Evolutionary conservation across 768 basidiomycete species (phyloP).

Genomic region (Podaxis sp.): DNA sequence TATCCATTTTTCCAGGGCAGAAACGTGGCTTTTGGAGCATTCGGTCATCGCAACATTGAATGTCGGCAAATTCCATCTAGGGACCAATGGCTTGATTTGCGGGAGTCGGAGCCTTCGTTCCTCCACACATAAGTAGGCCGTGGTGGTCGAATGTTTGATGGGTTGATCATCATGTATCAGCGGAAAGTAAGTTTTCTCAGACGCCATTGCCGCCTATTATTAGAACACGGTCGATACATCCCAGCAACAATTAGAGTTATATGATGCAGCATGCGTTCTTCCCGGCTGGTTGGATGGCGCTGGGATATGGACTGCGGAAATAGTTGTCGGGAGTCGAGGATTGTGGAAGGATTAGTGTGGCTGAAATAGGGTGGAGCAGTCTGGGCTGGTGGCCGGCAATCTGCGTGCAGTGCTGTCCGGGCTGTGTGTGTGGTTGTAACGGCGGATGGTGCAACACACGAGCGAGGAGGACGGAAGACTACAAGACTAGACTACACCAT

Average conservation of each 20-base stretch:
- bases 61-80: background rate
- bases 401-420: background rate
- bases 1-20: too few relatives aligned
- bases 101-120: background rate
- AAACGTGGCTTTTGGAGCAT: too few relatives aligned
- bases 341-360: too few relatives aligned
- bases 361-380: background rate
- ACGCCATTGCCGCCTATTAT: background rate
- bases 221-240: background rate
- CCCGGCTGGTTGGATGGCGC: background rate
- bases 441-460: background rate
- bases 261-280: background rate
- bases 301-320: too few relatives aligned
- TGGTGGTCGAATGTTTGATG: conserved; percentile 1
- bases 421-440: background rate
- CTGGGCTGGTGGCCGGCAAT: background rate
- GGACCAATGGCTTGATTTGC: background rate
- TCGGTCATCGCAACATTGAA: background rate
- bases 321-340: too few relatives aligned
- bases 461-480: background rate
- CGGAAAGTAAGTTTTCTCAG: background rate
- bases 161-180: background rate
- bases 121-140: background rate
- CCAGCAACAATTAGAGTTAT: background rate
- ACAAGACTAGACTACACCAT: background rate